A percentile compares a stretch with the other conserved stretches of the same genome.
These are phyloP conservation scores for Ceratobasidium theobromae DNA, from an alignment of 1,284 basidiomycete species.

Conservation along the genomic window DNA sequence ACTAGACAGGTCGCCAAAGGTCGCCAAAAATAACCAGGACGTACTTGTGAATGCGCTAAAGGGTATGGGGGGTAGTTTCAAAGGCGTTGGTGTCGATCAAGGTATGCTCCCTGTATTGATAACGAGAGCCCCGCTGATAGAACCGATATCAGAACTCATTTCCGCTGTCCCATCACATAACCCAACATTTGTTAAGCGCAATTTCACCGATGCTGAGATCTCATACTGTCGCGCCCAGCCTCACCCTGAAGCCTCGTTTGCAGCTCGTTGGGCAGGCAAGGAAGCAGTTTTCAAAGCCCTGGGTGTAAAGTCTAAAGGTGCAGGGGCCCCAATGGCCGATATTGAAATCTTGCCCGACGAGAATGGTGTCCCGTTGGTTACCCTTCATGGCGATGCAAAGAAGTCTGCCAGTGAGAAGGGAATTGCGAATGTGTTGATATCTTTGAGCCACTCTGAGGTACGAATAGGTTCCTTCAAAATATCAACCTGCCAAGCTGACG, in stretches of 20 bases:
- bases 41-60: conserved; percentile 59
- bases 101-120: conserved; percentile 49
- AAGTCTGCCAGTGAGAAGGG: conserved; percentile 72
- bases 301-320: conserved; percentile 86
- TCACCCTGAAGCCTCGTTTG: conserved; percentile 86
- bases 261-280: conserved; percentile 96
- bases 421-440: conserved; percentile 76
- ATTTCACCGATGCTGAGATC: conserved; percentile 91
- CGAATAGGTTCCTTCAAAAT: conserved; percentile 41
- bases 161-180: conserved; percentile 88
- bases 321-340: conserved; percentile 90
- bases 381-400: conserved; percentile 81
- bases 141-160: conserved; percentile 70
- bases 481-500: conserved; percentile 33
- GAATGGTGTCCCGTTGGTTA: conserved; percentile 70
- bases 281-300: conserved; percentile 99
- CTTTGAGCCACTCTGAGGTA: conserved; percentile 89
- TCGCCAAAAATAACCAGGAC: conserved; percentile 68
- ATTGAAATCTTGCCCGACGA: conserved; percentile 87
- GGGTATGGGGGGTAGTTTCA: conserved; percentile 48
- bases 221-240: conserved; percentile 88
- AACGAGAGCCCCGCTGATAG: neutral
- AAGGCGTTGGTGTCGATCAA: conserved; percentile 85
- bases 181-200: conserved; percentile 85
- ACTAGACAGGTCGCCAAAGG: conserved; percentile 55